Evolutionary conservation across 257 asterid genomes (phyloP), one percentile per base, ranked within the genome.

Genomic region (Nicotiana benthamiana): DNA sequence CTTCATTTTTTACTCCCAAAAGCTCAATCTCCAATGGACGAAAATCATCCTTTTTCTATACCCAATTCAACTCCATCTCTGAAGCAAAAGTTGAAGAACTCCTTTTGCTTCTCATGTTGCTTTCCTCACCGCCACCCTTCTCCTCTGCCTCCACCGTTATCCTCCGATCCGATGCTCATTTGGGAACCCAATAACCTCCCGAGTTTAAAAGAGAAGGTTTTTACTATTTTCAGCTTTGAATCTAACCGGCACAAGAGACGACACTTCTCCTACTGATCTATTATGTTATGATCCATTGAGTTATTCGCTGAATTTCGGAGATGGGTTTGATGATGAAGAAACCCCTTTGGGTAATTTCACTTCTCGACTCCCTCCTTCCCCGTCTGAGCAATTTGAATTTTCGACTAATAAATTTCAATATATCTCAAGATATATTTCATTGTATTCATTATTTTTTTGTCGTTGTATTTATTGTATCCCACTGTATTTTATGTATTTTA

Each of bases 231-330:
- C 61, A 89, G 89, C 24, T 28, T 89, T 10, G 83, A 79, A 18
- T 36, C 22, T 1, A 12, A 43, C 6, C 87, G 82, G 85, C 92
- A 87, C 2, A 86, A 81, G 84, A 86, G 87, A 26, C n/a, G n/a
- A 86, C 7, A 83, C 59, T 68, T 88, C 2, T 83, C n/a, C 96
- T 57, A 87, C 91, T 20, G 94, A 40, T 8, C 46, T 88, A 57
- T 92, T 88, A 56, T 82, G 94, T 27, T 92, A 93, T 83, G 98
- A 93, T 79, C 94, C 97, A 46, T 54, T 92, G 87, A 92, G 97
- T 81, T 93, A 93, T 77, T 83, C 96, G 3, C 82, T 90, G 85
- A 93, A 92, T 86, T 93, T 93, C 26, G 95, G 89, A 77, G 96
- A 93, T 56, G 91, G 90, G 15, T 85, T 75, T 57, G 87, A 79